Evolutionary conservation across 2,329 filamentous ascomycete species (phyloP), one percentile per base, ranked within the genome.

Genomic region (Decorospora gaudefroyi): DNA sequence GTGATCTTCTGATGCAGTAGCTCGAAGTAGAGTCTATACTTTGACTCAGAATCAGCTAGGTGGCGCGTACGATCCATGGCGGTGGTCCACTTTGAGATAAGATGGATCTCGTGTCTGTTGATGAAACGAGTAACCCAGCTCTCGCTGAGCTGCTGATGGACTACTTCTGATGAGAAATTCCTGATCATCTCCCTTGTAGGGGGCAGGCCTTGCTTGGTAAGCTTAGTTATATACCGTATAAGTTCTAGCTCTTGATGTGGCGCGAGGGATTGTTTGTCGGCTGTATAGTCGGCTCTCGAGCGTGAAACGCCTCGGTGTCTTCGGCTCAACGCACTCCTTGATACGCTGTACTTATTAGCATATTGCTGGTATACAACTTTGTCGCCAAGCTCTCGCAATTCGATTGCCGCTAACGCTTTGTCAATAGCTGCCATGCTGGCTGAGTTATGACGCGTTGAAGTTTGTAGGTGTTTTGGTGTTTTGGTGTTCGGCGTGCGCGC

Each of bases 41-140:
- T 44, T 9, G 12, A 11, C 6, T 13, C n/a, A 11, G 39, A 43
- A 29, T 51, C 25, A 26, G 48, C 47, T 2, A 13, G 29, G 37
- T 50, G 32, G 22, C 40, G 31, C 21, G 29, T 19, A 28, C 12
- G 12, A 27, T 46, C 37, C 32, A 50, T 45, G 12, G 28, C 22
- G 10, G 4, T 33, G 32, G 25, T 32, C 34, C 23, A 41, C 28
- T 45, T 36, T 12, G 35, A 40, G 30, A 38, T 48, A 3, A 48
- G 33, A 23, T 42, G 18, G 28, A 28, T 32, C 16, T 16, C 2
- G 17, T 49, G 23, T 22, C 35, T 1, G 13, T 40, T 40, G 17
- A 49, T 35, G 16, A 45, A 45, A 29, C 36, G 32, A 22, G 42
- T 34, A 50, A 50, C 46, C 42, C 42, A 50, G 31, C 42, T 30